Conservation (phyloP, 495 filamentous ascomycete species). For the Lasiosphaeria ovina region DNA sequence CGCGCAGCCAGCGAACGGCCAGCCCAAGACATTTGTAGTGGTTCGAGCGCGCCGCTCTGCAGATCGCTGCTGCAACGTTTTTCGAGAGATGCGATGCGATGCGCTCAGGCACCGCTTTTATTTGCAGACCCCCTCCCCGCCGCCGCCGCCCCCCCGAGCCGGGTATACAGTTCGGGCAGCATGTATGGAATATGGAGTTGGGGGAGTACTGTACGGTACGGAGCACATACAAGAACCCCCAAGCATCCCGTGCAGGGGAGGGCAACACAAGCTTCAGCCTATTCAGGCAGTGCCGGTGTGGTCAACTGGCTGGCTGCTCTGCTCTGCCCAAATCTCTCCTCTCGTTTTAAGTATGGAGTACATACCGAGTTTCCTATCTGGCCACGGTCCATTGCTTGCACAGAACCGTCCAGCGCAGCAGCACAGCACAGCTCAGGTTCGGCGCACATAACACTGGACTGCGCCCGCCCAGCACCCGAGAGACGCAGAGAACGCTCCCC, state of each 20-base stretch:
- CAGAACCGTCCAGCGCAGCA: too few species aligned
- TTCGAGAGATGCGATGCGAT: conserved; percentile 1
- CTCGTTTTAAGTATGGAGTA: too few species aligned
- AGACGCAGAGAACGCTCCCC: neutral
- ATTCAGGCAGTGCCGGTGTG: too few species aligned
- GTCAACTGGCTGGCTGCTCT: too few species aligned
- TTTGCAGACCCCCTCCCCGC: neutral
- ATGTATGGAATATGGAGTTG: neutral
- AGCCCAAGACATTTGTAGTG: neutral
- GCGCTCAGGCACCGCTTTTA: conserved; percentile 1
- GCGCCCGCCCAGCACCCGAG: neutral
- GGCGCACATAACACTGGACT: too few species aligned
- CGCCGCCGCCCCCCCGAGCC: neutral
- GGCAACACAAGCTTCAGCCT: too few species aligned
- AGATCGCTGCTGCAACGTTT: neutral
- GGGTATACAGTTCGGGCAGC: neutral
- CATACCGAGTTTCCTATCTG: too few species aligned
- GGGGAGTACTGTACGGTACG: neutral
- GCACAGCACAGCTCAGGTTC: too few species aligned
- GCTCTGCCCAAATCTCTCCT: too few species aligned
- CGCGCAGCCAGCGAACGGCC: neutral
- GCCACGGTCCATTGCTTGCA: too few species aligned
- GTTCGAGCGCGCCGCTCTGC: conserved; percentile 3
- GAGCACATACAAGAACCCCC: neutral
- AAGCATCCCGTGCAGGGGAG: too few species aligned